Percentiles rank a stretch among this genome's conserved stretches.
Conservation (phyloP, 352 stramenopile species). For the Phytophthora fragariae region DNA sequence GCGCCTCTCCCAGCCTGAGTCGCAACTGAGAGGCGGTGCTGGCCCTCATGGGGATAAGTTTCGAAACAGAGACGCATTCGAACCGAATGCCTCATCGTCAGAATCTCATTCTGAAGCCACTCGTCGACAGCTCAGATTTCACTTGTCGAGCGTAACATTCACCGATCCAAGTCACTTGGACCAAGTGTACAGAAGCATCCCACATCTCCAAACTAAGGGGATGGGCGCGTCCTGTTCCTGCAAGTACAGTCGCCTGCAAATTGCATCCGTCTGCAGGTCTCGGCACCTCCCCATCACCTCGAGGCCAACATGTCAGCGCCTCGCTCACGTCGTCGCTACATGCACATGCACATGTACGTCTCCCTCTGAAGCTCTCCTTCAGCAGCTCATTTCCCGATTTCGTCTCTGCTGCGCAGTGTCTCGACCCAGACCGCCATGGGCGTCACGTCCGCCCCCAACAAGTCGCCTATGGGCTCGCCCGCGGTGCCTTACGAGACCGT, state of each 20-base stretch:
- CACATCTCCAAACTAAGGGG: conserved; percentile 1
- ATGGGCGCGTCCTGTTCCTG: not conserved
- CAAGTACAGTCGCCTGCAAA: not conserved
- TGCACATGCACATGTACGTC: not conserved
- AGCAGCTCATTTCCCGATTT: not conserved
- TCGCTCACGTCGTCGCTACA: not conserved
- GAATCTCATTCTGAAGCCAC: not conserved
- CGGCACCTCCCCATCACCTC: conserved; percentile 10
- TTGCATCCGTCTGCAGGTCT: conserved; percentile 6
- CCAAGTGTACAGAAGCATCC: no score
- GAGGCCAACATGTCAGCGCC: conserved; percentile 3
- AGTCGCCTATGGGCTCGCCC: conserved; percentile 37
- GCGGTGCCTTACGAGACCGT: conserved; percentile 26
- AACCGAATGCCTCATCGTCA: conserved; percentile 5
- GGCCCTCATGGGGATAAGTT: no score
- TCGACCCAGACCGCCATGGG: not conserved
- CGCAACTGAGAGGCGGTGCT: not conserved
- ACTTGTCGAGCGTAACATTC: not conserved
- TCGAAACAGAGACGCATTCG: not conserved
- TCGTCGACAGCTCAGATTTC: not conserved
- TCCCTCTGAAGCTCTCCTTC: not conserved
- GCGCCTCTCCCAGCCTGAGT: not conserved
- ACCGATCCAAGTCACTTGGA: no score
- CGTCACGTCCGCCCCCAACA: conserved; percentile 9
- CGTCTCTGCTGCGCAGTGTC: not conserved